A percentile compares a stretch with the other conserved stretches of the same genome.
phyloP scores from a whole-genome alignment of 768 basidiomycete species.

The Mycena maculata region DNA sequence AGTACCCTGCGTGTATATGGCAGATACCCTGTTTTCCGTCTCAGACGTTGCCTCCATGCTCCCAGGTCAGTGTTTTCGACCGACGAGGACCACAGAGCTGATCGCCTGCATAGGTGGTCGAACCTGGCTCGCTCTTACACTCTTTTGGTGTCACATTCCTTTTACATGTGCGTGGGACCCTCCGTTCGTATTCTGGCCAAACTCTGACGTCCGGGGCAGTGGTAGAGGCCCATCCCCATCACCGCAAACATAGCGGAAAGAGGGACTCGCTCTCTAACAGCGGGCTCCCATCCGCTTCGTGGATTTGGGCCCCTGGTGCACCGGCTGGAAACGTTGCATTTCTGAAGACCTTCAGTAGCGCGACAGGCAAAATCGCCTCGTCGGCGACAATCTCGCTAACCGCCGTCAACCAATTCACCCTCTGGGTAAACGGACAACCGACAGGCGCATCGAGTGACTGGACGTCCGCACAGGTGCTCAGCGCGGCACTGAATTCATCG shows the following conservation, averaged over 20 bases:
- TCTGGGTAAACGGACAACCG: constrained; percentile 20
- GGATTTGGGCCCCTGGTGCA: constrained; percentile 24
- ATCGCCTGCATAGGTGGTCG: not conserved
- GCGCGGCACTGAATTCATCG: constrained; percentile 9
- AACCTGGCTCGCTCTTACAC: not conserved
- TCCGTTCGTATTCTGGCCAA: not conserved
- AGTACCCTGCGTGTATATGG: no score
- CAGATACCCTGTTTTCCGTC: no score
- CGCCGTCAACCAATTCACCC: constrained; percentile 21
- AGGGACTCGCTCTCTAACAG: not conserved
- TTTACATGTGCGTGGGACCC: not conserved
- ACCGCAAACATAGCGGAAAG: not conserved
- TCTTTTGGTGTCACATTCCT: not conserved
- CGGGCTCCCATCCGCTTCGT: constrained; percentile 23
- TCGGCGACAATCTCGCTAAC: constrained; percentile 22
- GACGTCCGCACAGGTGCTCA: constrained; percentile 14
- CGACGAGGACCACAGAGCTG: no score
- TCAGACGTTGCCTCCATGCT: no score
- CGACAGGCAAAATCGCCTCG: constrained; percentile 5
- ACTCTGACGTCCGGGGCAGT: not conserved
- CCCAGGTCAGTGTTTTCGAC: no score
- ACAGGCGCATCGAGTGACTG: constrained; percentile 18
- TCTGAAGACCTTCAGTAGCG: not conserved
- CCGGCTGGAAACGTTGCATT: constrained; percentile 23
- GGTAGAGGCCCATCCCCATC: not conserved